Evolutionary conservation across 2,329 filamentous ascomycete species (phyloP).

Genomic region (Fusarium staphyleae): DNA sequence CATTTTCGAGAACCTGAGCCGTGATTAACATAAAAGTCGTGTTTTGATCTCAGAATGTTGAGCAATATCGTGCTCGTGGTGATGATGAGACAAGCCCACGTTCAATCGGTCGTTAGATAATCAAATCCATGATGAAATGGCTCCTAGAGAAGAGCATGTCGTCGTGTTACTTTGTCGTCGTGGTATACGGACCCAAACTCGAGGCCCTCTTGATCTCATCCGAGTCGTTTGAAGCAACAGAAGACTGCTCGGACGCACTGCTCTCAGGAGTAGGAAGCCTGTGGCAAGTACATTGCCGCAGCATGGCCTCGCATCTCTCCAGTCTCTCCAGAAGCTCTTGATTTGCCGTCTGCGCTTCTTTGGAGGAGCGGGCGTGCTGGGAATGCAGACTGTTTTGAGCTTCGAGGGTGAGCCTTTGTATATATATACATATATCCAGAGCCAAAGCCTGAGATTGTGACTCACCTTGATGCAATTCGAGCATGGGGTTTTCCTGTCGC

Average conservation of each 20-base stretch:
- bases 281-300: constrained; percentile 38
- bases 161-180: not conserved
- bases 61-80: not conserved
- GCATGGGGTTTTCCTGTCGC: constrained; percentile 43
- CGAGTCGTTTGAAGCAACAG: constrained; percentile 5
- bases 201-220: constrained; percentile 18
- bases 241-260: constrained; percentile 15
- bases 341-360: constrained; percentile 42
- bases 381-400: constrained; percentile 38
- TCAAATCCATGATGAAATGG: not conserved
- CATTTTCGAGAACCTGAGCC: not conserved
- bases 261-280: constrained; percentile 28
- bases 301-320: constrained; percentile 37
- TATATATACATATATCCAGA: too few species aligned
- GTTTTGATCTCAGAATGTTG: constrained; percentile 2
- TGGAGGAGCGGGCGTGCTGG: constrained; percentile 41
- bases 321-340: constrained; percentile 41
- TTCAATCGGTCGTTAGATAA: not conserved
- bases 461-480: constrained; percentile 42
- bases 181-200: constrained; percentile 6
- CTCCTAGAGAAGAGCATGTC: not conserved
- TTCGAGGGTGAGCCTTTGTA: constrained; percentile 4
- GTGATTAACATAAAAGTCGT: not conserved
- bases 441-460: not conserved
- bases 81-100: not conserved